These are phyloP conservation scores for Mangifera indica DNA, from an alignment of 345 rosid genomes.

Conservation along the genomic window DNA sequence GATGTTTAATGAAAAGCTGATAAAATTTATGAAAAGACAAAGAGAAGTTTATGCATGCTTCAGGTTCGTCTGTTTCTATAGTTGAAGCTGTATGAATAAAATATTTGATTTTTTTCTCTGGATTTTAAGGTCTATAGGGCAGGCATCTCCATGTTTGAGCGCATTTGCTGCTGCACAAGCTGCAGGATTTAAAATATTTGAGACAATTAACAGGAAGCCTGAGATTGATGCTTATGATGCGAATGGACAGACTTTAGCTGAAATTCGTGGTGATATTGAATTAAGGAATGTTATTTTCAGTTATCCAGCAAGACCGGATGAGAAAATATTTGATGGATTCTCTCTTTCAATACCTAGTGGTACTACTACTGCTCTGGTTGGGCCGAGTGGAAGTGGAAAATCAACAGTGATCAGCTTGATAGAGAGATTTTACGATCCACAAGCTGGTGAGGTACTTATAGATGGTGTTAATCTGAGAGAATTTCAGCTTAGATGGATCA, in stretches of 20 bases:
- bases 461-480: constrained; percentile 60
- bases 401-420: constrained; percentile 64
- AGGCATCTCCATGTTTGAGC: constrained; percentile 52
- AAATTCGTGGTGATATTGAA: constrained; percentile 54
- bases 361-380: constrained; percentile 61
- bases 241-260: constrained; percentile 38
- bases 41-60: neutral
- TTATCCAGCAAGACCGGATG: constrained; percentile 66
- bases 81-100: neutral
- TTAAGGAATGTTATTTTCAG: constrained; percentile 54
- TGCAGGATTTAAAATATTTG: constrained; percentile 67
- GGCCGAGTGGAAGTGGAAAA: constrained; percentile 75
- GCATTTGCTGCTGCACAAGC: constrained; percentile 67
- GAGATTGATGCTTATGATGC: constrained; percentile 49
- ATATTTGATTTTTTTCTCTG: neutral
- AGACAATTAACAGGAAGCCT: constrained; percentile 52
- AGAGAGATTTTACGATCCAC: constrained; percentile 74
- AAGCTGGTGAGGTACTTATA: constrained; percentile 46
- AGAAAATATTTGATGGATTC: constrained; percentile 46
- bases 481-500: constrained; percentile 62
- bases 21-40: neutral
- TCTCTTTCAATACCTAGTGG: constrained; percentile 55
- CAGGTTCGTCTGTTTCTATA: neutral
- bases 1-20: neutral
- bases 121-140: constrained; percentile 60